phyloP scores from a whole-genome alignment of 371 early-diverging fungal genomes.

The Basidiobolus meristosporus region DNA sequence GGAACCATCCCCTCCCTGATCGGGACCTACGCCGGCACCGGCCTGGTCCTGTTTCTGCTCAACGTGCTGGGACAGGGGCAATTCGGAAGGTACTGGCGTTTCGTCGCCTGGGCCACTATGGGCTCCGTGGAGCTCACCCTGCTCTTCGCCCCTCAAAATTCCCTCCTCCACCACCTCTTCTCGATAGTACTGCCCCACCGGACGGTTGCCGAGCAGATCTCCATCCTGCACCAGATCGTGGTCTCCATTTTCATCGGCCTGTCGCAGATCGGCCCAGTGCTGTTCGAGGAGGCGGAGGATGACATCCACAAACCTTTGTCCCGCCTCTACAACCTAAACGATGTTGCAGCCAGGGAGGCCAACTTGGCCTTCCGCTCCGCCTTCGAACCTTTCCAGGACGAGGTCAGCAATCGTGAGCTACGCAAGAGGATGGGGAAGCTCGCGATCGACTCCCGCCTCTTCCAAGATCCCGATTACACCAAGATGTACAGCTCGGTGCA shows the following conservation, averaged over 20 bases:
- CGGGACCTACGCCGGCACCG: conserved; percentile 23
- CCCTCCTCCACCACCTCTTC: conserved; percentile 5
- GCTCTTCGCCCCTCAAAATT: conserved; percentile 13
- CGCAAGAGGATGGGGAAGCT: conserved; percentile 1
- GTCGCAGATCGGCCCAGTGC: conserved; percentile 33
- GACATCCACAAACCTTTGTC: not conserved
- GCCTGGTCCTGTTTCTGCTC: conserved; percentile 17
- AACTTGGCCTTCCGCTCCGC: not conserved
- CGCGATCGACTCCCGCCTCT: conserved; percentile 1
- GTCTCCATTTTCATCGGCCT: conserved; percentile 27
- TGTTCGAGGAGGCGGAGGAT: not conserved
- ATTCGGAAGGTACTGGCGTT: conserved; percentile 39
- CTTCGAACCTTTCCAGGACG: conserved; percentile 2
- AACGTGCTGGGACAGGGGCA: conserved; percentile 24
- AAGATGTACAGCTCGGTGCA: conserved; percentile 3
- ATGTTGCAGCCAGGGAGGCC: not conserved
- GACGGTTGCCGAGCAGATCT: conserved; percentile 22
- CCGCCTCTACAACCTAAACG: conserved; percentile 1
- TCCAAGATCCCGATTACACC: conserved; percentile 2
- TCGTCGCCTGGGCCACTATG: conserved; percentile 19
- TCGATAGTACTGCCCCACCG: conserved; percentile 12
- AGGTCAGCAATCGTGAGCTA: not conserved
- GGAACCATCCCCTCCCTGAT: conserved; percentile 8
- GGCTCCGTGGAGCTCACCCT: conserved; percentile 18
- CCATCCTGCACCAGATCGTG: conserved; percentile 28